Base-by-base conservation (phyloP, 2,329 filamentous ascomycete genomes). In the Aspergillus melleus region DNA sequence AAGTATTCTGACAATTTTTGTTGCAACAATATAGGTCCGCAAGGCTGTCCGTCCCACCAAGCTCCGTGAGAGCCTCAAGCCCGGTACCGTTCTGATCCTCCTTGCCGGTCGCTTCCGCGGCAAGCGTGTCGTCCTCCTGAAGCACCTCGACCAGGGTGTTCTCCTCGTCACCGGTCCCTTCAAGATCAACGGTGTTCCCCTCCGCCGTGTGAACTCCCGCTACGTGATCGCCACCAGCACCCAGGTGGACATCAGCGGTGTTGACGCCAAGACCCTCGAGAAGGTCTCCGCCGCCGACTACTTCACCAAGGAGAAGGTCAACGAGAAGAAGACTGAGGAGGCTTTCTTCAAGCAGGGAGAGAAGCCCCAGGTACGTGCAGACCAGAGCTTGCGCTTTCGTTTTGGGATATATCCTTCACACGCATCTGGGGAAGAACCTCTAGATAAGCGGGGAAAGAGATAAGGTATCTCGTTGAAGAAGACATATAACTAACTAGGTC, bases 321-420 rank as follows among this genome's bases (percentile, higher is more conserved):
- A 85, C 76, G 88, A 92, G 83, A 92, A 96, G 86, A 96, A 97
- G 90, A 90, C 91, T 75, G 94, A 99, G 88, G 94, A 97, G 80
- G 91, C 93, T 80, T 99, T 99, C 89, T 97, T 98, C 90, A 93
- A 95, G 88, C 92, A 97, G 87, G 86, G 93, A 81, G 93, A 97
- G 89, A 96, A 96, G 89, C 86, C 91, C 79, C 87, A 96, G 92
- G 92, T 96, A 87, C 70, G 90, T 74, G 39, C 39, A 36, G 11
- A 44, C 14, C 24, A 12, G n/a, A 29, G 26, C 26, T 51, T 50
- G 58, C 46, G 58, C 32, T 24, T 22, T 29, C 14, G 11, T 36
- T 36, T 14, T 22, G 51, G 44, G 22, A 14, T n/a, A n/a, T 19
- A 16, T 36, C 9, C 2, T 12, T 10, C 32, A 12, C 4, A n/a